Evolutionary conservation across 2,329 filamentous ascomycete species (phyloP).

Genomic region (Penicillium sp.): DNA sequence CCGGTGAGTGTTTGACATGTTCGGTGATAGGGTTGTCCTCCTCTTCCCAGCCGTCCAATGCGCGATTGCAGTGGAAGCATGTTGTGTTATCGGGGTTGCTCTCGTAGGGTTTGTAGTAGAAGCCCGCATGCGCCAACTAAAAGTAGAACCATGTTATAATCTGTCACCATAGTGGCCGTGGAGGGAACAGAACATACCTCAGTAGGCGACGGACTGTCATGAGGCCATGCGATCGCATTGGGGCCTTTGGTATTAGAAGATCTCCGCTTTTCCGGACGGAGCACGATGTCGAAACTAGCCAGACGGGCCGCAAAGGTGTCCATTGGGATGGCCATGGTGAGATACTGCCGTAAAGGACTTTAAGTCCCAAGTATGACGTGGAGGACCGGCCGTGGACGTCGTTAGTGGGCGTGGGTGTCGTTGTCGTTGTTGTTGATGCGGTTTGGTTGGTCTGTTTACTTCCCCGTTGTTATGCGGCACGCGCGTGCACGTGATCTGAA

Average conservation of each 20-base stretch:
- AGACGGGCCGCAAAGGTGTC: conserved; percentile 75
- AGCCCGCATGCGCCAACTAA: conserved; percentile 87
- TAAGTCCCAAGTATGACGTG: not conserved
- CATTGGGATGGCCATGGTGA: conserved; percentile 47
- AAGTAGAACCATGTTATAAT: conserved; percentile 2
- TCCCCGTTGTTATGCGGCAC: conserved; percentile 22
- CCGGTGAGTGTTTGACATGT: conserved; percentile 79
- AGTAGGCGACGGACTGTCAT: conserved; percentile 67
- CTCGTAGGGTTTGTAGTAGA: conserved; percentile 80
- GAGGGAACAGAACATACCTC: conserved; percentile 57
- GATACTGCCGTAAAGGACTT: not conserved
- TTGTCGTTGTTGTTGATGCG: conserved; percentile 21
- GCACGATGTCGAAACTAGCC: conserved; percentile 73
- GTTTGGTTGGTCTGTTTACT: conserved; percentile 27
- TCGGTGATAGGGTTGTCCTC: conserved; percentile 82
- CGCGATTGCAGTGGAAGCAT: conserved; percentile 84
- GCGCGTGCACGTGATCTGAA: conserved; percentile 24
- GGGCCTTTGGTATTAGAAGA: conserved; percentile 67
- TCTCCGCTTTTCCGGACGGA: conserved; percentile 68
- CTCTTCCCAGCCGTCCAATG: conserved; percentile 89
- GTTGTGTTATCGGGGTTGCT: conserved; percentile 82
- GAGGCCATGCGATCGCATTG: conserved; percentile 73
- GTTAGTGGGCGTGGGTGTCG: conserved; percentile 11
- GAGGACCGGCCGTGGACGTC: conserved; percentile 7
- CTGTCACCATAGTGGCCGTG: conserved; percentile 2